Base-by-base conservation (phyloP, 176 grass and related monocot genomes). In the Rhynchospora pubera region DNA sequence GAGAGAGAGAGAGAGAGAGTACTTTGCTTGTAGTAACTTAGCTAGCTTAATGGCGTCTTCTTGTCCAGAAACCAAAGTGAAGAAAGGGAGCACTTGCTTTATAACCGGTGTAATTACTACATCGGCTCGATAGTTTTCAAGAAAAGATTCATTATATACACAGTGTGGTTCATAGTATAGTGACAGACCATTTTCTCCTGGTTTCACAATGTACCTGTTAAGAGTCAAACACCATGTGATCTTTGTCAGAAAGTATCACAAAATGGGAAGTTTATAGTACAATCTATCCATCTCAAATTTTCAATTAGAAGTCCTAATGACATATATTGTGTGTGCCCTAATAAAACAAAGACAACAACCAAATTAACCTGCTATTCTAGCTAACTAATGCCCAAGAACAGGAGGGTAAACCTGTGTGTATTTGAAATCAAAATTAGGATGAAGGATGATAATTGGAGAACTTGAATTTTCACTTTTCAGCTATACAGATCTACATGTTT, bases 81-180 rank as follows among this genome's bases (percentile, higher is more conserved):
- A 98, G 28, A 67, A 88, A 11, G 92, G 92, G 16, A 97, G 88
- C 77, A 94, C 42, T 85, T 97, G 95, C 76, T 88, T 97, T 18
- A 90, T 79, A 10, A 98, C 92, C 51, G 95, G 92, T 64, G 95
- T 94, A 83, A 98, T 84, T 53, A 98, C 81, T 46, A 98, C 81
- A 71, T 93, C 85, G 7, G 92, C 95, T 62, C 62, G 80, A 65
- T 87, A 79, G 61, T 59, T 73, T 50, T 92, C 77, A 58, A 97
- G 50, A 78, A 93, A 93, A 0, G 85, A 78, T 9, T 81, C 39
- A 87, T 91, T 82, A 80, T 92, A 93, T 6, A 93, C 87, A 82
- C 89, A 98, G 83, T 98, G 95, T 46, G 92, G 92, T 86, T 98
- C 95, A 64, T 94, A 94, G 89, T 94, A 98, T 0, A 97, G 65